Evolutionary conservation across 1,284 basidiomycete species (phyloP).

Genomic region (Ganoderma sinense): DNA sequence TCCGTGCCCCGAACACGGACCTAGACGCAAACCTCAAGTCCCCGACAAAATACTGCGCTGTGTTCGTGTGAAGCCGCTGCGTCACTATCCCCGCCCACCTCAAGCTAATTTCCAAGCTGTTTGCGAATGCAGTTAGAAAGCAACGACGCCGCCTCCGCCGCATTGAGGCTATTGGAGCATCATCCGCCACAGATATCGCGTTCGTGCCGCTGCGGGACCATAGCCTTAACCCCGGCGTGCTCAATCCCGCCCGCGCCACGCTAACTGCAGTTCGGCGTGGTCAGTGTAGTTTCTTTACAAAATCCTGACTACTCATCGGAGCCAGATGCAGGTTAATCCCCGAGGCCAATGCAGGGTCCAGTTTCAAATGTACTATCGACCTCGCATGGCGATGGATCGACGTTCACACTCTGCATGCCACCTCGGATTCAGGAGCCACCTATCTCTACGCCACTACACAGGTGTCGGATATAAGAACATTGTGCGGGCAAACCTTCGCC

Average conservation of each 20-base stretch:
- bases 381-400: not conserved
- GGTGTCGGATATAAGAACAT: not conserved
- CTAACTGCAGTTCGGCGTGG: not conserved
- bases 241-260: no score
- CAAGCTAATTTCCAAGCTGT: conserved; percentile 4
- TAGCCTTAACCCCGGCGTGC: not conserved
- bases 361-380: not conserved
- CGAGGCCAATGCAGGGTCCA: not conserved
- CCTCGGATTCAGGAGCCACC: not conserved
- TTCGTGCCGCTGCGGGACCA: not conserved
- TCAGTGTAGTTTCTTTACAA: not conserved
- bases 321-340: not conserved
- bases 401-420: not conserved
- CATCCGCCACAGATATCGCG: not conserved
- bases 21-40: no score
- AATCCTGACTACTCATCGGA: not conserved
- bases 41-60: not conserved
- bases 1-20: not conserved
- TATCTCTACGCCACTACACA: not conserved
- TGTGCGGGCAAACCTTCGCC: conserved; percentile 2
- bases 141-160: not conserved
- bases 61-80: not conserved
- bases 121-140: not conserved
- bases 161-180: not conserved
- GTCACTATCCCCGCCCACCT: not conserved